phyloP scores from a whole-genome alignment of 2,329 filamentous ascomycete species.

The Nothophaeocryptopus gaeumannii region DNA sequence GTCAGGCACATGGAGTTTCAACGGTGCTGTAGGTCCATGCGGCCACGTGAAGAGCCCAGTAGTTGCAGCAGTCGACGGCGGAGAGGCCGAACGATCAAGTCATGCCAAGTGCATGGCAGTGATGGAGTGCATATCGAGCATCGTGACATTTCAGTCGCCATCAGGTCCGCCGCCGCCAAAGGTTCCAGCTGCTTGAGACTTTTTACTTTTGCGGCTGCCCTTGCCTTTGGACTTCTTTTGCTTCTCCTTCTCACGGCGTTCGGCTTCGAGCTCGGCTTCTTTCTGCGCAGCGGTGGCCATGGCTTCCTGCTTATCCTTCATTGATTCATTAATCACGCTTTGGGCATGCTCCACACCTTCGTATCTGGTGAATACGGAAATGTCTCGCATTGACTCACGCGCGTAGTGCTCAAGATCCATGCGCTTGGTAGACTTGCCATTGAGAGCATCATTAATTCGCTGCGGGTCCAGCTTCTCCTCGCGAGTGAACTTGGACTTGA shows the following conservation, averaged over 20 bases:
- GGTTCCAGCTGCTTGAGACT: constrained; percentile 24
- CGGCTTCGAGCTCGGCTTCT: constrained; percentile 35
- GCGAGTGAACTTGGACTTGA: constrained; percentile 80
- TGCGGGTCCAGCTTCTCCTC: constrained; percentile 68
- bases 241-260: constrained; percentile 34
- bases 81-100: too few relatives aligned
- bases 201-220: constrained; percentile 32
- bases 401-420: constrained; percentile 44
- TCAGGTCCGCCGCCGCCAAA: constrained; percentile 25
- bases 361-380: constrained; percentile 39
- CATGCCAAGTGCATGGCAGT: too few relatives aligned
- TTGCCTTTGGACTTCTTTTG: constrained; percentile 32
- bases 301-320: constrained; percentile 33
- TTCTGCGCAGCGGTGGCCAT: constrained; percentile 36
- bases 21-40: too few relatives aligned
- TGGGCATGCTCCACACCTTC: constrained; percentile 35
- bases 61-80: too few relatives aligned
- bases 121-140: too few relatives aligned
- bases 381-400: constrained; percentile 35
- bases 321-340: constrained; percentile 32
- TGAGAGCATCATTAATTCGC: constrained; percentile 63
- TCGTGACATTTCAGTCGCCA: constrained; percentile 6
- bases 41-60: too few relatives aligned
- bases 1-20: too few relatives aligned
- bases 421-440: constrained; percentile 38